Base-by-base conservation (phyloP, 2,329 filamentous ascomycete species). In the Pseudogymnoascus sp. region DNA sequence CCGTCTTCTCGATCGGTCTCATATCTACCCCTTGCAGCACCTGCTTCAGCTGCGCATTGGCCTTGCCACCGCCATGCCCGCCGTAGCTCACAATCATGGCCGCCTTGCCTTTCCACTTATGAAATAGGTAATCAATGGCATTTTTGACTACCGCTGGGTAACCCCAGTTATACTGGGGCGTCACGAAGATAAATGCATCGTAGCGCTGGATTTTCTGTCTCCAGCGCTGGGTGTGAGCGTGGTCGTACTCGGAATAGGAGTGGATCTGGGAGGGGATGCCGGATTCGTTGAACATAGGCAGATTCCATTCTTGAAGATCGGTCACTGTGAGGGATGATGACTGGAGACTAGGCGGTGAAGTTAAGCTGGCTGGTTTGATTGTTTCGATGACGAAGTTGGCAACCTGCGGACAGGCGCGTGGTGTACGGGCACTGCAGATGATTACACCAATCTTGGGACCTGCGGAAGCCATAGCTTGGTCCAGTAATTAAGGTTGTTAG, bases 31-130 rank as follows among this genome's bases (percentile, higher is more conserved):
- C 75, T 9, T 66, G 65, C 37, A 77, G 63, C 18, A 77, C 68
- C 21, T 70, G 64, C 25, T 65, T 65, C 65, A 78, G 65, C 63
- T 76, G 74, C 27, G 61, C 72, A 1, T 72, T 72, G 2, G 72
- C 72, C 58, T 76, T 75, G 1, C 63, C 69, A 0, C 76, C 76
- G 0, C 76, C 76, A 27, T 71, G 69, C 40, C 76, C 74, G 0
- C 79, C 78, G 69, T 80, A 80, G 37, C 70, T 75, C 7, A 80
- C 74, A 63, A 80, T 73, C 66, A 75, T 69, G 4, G 73, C 77
- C 1, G 76, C 72, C 62, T 80, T 80, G 1, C 73, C 74, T 9
- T 64, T 71, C 78, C 78, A 80, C 64, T 80, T 78, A 61, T 79
- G 65, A 62, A 71, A 79, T 7, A 81, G 68, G 64, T 78, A 79